Evolutionary conservation across 345 rosid species (phyloP).

Genomic region (Salix purpurea): DNA sequence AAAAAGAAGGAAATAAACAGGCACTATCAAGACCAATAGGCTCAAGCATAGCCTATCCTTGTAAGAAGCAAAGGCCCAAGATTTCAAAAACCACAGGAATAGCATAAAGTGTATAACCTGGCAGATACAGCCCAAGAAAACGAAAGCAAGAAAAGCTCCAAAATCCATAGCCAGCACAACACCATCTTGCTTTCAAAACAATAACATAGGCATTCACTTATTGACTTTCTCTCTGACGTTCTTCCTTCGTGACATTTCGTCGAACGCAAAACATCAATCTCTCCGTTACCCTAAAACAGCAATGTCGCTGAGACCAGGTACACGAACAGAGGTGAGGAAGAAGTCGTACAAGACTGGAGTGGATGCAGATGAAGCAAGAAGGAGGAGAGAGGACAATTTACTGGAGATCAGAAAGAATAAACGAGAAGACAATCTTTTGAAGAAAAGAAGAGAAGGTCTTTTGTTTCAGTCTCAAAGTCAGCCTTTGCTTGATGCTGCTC

Average conservation of each 20-base stretch:
- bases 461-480: constrained; percentile 9
- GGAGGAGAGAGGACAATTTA: constrained; percentile 52
- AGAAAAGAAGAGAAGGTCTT: constrained; percentile 45
- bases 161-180: not conserved
- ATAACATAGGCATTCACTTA: not conserved
- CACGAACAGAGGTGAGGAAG: constrained; percentile 38
- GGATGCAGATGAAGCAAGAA: constrained; percentile 41
- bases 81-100: too few species aligned
- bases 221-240: not conserved
- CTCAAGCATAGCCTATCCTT: too few species aligned
- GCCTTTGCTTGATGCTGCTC: constrained; percentile 15
- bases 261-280: constrained; percentile 1
- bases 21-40: too few species aligned
- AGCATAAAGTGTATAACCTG: too few species aligned
- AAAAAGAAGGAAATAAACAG: too few species aligned
- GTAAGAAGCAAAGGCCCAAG: too few species aligned
- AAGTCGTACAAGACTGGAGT: constrained; percentile 45
- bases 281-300: not conserved
- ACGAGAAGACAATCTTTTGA: constrained; percentile 44
- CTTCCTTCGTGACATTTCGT: constrained; percentile 6
- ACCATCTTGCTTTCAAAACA: not conserved
- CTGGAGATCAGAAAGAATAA: constrained; percentile 54
- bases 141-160: too few species aligned
- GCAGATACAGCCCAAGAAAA: too few species aligned
- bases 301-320: constrained; percentile 46